phyloP scores from a whole-genome alignment of 2,329 filamentous ascomycete genomes.

The Paracorniculantispora psalliotae region DNA sequence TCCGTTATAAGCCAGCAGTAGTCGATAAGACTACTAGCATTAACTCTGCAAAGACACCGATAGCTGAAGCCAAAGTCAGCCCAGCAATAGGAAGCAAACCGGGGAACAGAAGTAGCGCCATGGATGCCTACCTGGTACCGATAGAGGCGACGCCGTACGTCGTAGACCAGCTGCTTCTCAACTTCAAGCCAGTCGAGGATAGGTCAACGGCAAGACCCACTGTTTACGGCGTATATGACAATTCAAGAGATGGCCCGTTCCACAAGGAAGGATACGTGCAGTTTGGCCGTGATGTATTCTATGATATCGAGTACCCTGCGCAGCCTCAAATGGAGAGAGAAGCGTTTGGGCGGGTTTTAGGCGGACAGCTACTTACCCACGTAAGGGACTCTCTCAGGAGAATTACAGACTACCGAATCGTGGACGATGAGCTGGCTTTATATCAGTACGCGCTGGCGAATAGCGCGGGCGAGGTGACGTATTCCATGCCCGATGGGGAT shows the following conservation, averaged over 20 bases:
- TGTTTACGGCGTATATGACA: neutral
- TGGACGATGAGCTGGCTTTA: neutral
- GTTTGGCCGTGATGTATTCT: neutral
- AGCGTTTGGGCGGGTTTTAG: neutral
- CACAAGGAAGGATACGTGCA: conserved; percentile 1
- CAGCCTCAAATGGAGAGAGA: neutral
- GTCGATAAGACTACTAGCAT: neutral
- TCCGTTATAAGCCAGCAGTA: neutral
- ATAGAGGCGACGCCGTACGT: conserved; percentile 1
- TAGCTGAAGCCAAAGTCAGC: too few relatives aligned
- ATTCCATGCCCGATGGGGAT: neutral
- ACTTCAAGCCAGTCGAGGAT: neutral
- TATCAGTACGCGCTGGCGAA: neutral
- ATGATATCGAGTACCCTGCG: neutral
- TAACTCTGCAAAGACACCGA: neutral
- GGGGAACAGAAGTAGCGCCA: neutral
- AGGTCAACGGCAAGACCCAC: neutral
- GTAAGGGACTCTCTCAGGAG: neutral
- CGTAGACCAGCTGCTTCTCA: neutral
- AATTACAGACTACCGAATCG: neutral
- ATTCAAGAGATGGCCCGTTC: neutral
- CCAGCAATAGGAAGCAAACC: neutral
- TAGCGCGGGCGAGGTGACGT: neutral
- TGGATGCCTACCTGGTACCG: neutral
- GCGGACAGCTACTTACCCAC: neutral